Evolutionary conservation across 352 stramenopile species (phyloP).

Genomic region (Phytophthora rubi): DNA sequence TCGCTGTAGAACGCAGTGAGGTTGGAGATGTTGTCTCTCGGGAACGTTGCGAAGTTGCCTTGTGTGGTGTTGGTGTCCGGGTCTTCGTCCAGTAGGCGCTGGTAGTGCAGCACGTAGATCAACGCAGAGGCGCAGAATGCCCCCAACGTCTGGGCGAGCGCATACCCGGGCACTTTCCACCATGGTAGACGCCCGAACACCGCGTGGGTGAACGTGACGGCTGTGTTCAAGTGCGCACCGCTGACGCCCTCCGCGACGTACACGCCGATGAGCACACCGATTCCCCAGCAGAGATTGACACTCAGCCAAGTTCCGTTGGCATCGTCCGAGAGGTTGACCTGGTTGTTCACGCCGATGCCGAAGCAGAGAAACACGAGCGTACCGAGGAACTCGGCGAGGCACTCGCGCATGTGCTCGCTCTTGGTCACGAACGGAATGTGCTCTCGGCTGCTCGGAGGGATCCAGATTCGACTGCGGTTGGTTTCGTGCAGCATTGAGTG

Average conservation of each 20-base stretch:
- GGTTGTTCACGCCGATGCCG: conserved; percentile 55
- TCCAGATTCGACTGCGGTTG: conserved; percentile 29
- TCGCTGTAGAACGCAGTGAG: conserved; percentile 61
- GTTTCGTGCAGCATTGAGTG: conserved; percentile 34
- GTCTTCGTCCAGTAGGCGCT: conserved; percentile 45
- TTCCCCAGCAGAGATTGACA: conserved; percentile 52
- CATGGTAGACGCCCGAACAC: conserved; percentile 48
- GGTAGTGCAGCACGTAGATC: conserved; percentile 59
- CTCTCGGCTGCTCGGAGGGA: conserved; percentile 14
- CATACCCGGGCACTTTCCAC: conserved; percentile 53
- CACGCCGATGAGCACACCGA: conserved; percentile 47
- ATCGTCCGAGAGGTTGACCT: conserved; percentile 53
- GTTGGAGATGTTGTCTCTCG: conserved; percentile 42
- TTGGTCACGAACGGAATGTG: conserved; percentile 39
- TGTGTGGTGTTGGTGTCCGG: conserved; percentile 45
- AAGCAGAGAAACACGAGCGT: conserved; percentile 63
- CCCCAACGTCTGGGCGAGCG: conserved; percentile 40
- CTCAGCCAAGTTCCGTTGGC: conserved; percentile 63
- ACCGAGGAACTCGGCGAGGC: conserved; percentile 54
- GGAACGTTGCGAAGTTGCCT: conserved; percentile 54
- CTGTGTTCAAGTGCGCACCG: conserved; percentile 61
- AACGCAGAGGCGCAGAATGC: conserved; percentile 46
- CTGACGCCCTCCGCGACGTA: conserved; percentile 52
- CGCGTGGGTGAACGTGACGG: conserved; percentile 55
- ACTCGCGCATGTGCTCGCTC: conserved; percentile 53